These are phyloP conservation scores for Cryptococcus deneoformans DNA, from an alignment of 1,284 basidiomycete genomes.

Conservation along the genomic window DNA sequence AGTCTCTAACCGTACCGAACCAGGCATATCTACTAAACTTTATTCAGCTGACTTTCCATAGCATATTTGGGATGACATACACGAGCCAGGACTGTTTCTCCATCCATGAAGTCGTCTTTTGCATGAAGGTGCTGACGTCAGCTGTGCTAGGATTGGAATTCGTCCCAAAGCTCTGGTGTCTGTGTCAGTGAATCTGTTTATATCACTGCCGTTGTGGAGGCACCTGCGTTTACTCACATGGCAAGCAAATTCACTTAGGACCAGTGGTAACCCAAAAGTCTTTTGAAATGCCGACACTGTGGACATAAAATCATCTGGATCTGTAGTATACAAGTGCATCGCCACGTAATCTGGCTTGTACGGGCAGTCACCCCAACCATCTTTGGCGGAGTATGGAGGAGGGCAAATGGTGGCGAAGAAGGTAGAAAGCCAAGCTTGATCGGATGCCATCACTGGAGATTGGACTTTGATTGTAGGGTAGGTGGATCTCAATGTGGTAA, in stretches of 20 bases:
- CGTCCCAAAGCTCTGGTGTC: slow-evolving; percentile 4
- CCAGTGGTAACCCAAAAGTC: slow-evolving; percentile 15
- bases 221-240: slow-evolving; percentile 7
- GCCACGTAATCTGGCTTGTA: slow-evolving; percentile 23
- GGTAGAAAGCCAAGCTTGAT: slow-evolving; percentile 18
- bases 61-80: slow-evolving; percentile 16
- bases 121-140: slow-evolving; percentile 19
- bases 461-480: slow-evolving; percentile 19
- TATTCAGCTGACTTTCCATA: slow-evolving; percentile 11
- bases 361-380: slow-evolving; percentile 13
- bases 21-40: slow-evolving; percentile 24
- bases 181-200: background rate
- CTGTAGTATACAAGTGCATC: slow-evolving; percentile 20
- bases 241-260: slow-evolving; percentile 19
- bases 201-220: too few relatives aligned
- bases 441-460: slow-evolving; percentile 20
- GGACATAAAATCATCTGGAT: slow-evolving; percentile 11
- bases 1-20: slow-evolving; percentile 23
- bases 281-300: slow-evolving; percentile 13
- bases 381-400: slow-evolving; percentile 2
- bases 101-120: slow-evolving; percentile 32
- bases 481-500: slow-evolving; percentile 6
- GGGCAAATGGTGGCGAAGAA: slow-evolving; percentile 28
- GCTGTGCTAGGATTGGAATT: background rate
- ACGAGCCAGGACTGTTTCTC: slow-evolving; percentile 30